phyloP scores from a whole-genome alignment of 2,329 filamentous ascomycete genomes.

The Acephala macrosclerotiorum region DNA sequence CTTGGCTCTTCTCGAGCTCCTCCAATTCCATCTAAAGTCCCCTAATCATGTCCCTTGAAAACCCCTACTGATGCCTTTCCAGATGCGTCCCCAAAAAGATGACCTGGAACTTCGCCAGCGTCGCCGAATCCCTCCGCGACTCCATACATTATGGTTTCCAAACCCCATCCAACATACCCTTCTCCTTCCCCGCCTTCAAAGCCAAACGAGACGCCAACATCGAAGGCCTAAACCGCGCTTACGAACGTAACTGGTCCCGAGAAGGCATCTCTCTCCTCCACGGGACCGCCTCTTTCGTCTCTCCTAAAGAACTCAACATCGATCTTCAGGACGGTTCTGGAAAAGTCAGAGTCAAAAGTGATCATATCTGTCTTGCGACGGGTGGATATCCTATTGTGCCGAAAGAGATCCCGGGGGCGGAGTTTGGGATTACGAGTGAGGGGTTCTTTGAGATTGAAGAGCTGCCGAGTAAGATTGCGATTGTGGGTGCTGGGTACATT shows the following conservation, averaged over 20 bases:
- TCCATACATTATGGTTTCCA: conserved; percentile 56
- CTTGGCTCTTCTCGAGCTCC: no score
- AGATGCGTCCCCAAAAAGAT: conserved; percentile 61
- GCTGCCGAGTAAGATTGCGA: conserved; percentile 56
- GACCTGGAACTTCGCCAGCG: conserved; percentile 58
- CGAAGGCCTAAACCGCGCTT: conserved; percentile 53
- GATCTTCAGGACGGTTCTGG: conserved; percentile 49
- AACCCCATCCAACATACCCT: conserved; percentile 50
- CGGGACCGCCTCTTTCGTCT: conserved; percentile 54
- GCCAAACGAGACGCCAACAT: conserved; percentile 54
- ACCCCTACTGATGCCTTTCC: background rate
- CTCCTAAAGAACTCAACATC: conserved; percentile 53
- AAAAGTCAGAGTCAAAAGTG: conserved; percentile 49
- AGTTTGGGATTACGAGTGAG: conserved; percentile 58
- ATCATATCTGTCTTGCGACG: conserved; percentile 56
- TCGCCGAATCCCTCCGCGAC: conserved; percentile 54
- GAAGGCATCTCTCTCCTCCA: conserved; percentile 59
- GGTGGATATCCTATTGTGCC: conserved; percentile 53
- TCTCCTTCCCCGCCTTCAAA: conserved; percentile 56
- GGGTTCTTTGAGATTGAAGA: conserved; percentile 58
- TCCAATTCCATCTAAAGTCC: background rate
- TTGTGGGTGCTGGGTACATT: conserved; percentile 59
- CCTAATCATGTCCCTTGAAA: background rate
- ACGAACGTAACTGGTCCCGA: conserved; percentile 56
- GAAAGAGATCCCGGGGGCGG: conserved; percentile 50